These are phyloP conservation scores for Fragilaria crotonensis DNA, from an alignment of 108 stramenopile genomes.

Conservation along the genomic window DNA sequence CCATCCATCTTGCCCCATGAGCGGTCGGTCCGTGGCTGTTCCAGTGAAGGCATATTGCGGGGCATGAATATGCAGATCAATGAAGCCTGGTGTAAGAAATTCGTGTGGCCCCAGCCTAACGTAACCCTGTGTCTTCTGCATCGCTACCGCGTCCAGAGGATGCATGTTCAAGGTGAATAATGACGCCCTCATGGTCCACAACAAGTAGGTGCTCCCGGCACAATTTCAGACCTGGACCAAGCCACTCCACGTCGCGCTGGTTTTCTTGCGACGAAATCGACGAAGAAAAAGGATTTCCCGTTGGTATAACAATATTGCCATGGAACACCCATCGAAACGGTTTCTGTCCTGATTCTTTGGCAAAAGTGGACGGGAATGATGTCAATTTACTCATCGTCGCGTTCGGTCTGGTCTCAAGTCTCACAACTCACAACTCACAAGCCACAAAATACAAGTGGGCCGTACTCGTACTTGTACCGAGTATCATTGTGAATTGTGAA, in stretches of 20 bases:
- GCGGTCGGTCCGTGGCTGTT: constrained; percentile 61
- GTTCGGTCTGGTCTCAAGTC: too few species aligned
- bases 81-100: constrained; percentile 25
- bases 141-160: not conserved
- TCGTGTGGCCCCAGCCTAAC: constrained; percentile 5
- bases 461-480: too few species aligned
- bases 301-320: constrained; percentile 9
- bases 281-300: constrained; percentile 7
- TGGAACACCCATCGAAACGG: constrained; percentile 10
- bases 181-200: not conserved
- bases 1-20: constrained; percentile 50
- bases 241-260: constrained; percentile 2
- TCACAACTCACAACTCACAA: too few species aligned
- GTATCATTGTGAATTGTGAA: too few species aligned
- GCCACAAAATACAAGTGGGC: too few species aligned
- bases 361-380: too few species aligned
- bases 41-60: constrained; percentile 67
- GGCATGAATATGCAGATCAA: constrained; percentile 61
- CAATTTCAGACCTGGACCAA: constrained; percentile 12
- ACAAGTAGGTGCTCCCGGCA: constrained; percentile 2
- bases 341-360: too few species aligned
- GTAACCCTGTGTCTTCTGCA: not conserved
- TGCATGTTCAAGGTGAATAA: constrained; percentile 1
- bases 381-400: too few species aligned
- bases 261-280: not conserved